phyloP scores from a whole-genome alignment of 2,329 filamentous ascomycete species.

The Colletotrichum zoysiae region DNA sequence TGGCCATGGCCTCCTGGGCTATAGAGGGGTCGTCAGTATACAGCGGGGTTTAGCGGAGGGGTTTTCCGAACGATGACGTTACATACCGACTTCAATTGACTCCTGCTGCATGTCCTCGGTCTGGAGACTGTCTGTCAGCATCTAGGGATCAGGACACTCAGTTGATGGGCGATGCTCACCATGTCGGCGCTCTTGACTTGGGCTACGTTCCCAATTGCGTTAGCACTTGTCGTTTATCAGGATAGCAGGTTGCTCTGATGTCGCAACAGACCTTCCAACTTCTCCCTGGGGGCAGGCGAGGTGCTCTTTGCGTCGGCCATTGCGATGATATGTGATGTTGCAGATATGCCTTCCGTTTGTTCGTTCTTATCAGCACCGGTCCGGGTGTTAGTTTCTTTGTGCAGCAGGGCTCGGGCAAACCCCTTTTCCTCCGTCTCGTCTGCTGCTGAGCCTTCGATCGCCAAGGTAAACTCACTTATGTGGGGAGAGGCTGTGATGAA shows the following conservation, averaged over 20 bases:
- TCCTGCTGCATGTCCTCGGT: constrained; percentile 98
- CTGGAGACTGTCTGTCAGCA: constrained; percentile 63
- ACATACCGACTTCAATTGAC: constrained; percentile 93
- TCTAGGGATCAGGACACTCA: constrained; percentile 37
- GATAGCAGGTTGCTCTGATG: constrained; percentile 11
- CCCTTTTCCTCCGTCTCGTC: constrained; percentile 27
- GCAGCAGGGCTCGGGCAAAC: background rate
- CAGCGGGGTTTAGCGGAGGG: constrained; percentile 12
- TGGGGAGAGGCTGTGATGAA: background rate
- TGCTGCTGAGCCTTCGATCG: constrained; percentile 8
- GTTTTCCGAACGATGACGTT: constrained; percentile 18
- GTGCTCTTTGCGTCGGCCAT: constrained; percentile 57
- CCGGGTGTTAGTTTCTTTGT: constrained; percentile 4
- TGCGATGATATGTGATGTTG: constrained; percentile 11
- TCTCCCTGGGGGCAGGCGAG: constrained; percentile 71
- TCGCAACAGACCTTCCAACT: constrained; percentile 75
- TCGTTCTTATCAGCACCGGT: constrained; percentile 19
- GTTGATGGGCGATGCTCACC: constrained; percentile 67
- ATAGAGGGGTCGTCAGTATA: constrained; percentile 42
- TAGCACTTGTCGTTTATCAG: constrained; percentile 19
- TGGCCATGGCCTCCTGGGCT: constrained; percentile 74
- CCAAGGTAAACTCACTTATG: constrained; percentile 26
- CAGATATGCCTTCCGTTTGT: background rate
- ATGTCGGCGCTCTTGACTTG: constrained; percentile 99
- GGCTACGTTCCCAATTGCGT: constrained; percentile 65